These are phyloP conservation scores for Botryotinia globosa DNA, from an alignment of 2,329 filamentous ascomycete species.

Conservation along the genomic window DNA sequence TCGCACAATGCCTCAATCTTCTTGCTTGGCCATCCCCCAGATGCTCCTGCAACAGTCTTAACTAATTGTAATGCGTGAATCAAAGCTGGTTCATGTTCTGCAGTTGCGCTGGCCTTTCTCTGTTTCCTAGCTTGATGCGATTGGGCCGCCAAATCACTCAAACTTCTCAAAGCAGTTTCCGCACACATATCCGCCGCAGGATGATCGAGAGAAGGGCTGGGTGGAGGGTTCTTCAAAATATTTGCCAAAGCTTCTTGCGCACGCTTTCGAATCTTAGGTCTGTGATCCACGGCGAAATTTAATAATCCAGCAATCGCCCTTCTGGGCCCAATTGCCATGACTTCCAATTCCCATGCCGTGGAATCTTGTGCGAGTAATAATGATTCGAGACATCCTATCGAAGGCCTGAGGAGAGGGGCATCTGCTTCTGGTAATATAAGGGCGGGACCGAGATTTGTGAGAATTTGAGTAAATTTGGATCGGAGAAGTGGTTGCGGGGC, in stretches of 20 bases:
- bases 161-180: conserved; percentile 77
- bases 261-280: conserved; percentile 91
- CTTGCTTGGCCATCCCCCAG: conserved; percentile 92
- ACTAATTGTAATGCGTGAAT: conserved; percentile 92
- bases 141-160: conserved; percentile 69
- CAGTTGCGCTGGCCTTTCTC: conserved; percentile 53
- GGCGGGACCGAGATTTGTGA: conserved; percentile 80
- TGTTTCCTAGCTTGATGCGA: conserved; percentile 64
- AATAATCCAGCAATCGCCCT: conserved; percentile 84
- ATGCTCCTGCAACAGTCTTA: conserved; percentile 82
- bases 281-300: conserved; percentile 77
- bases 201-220: conserved; percentile 89
- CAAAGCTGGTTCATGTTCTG: conserved; percentile 72
- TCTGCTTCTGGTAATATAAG: conserved; percentile 78
- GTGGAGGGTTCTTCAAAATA: conserved; percentile 80
- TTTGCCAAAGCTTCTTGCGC: conserved; percentile 85
- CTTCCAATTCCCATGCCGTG: conserved; percentile 80
- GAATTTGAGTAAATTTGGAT: conserved; percentile 92
- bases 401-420: conserved; percentile 79
- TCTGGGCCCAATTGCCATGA: conserved; percentile 79
- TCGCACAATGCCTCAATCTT: conserved; percentile 94
- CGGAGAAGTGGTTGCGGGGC: conserved; percentile 83
- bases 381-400: conserved; percentile 92
- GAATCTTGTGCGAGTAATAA: conserved; percentile 85
- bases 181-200: conserved; percentile 96